Percentiles rank a stretch among this genome's conserved stretches.
These are phyloP conservation scores for Paraphaeosphaeria minitans DNA, from an alignment of 2,329 filamentous ascomycete species.

Conservation along the genomic window DNA sequence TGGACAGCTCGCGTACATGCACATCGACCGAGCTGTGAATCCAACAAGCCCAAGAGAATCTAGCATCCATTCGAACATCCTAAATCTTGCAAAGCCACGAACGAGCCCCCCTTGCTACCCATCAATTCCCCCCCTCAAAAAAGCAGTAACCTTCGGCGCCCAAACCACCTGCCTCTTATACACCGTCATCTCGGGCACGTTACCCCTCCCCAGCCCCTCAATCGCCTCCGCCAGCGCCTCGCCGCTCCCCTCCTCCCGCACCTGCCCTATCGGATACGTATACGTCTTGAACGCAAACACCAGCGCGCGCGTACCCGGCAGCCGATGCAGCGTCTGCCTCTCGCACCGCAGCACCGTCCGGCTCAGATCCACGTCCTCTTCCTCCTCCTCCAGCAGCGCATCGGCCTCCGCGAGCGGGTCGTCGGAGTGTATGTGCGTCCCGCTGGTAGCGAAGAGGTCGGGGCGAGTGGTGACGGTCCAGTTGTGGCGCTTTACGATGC, in stretches of 20 bases:
- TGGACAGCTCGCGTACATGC: too few relatives aligned
- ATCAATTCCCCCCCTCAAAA: conserved; percentile 46
- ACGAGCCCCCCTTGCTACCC: not conserved
- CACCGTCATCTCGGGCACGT: conserved; percentile 60
- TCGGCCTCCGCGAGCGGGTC: conserved; percentile 27
- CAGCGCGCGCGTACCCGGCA: conserved; percentile 59
- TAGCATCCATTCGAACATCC: too few relatives aligned
- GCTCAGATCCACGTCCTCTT: conserved; percentile 48
- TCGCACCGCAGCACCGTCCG: conserved; percentile 60
- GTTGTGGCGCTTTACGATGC: conserved; percentile 62
- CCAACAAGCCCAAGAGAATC: too few relatives aligned
- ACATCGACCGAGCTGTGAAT: too few relatives aligned
- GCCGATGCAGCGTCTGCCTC: conserved; percentile 65
- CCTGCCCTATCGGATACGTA: conserved; percentile 59
- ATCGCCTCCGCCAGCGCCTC: conserved; percentile 62
- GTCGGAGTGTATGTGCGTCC: conserved; percentile 51
- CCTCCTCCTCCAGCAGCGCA: too few relatives aligned
- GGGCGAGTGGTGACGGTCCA: conserved; percentile 55
- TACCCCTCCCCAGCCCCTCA: conserved; percentile 63
- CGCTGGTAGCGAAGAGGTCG: conserved; percentile 47
- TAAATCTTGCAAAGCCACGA: too few relatives aligned
- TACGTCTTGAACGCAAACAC: conserved; percentile 70
- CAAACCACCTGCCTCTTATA: conserved; percentile 65
- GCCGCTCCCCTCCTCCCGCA: conserved; percentile 63
- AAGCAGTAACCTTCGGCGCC: conserved; percentile 61